Evolutionary conservation across 495 filamentous ascomycete genomes (phyloP), one percentile per base, ranked within the genome.

Genomic region (Talaromyces liani): DNA sequence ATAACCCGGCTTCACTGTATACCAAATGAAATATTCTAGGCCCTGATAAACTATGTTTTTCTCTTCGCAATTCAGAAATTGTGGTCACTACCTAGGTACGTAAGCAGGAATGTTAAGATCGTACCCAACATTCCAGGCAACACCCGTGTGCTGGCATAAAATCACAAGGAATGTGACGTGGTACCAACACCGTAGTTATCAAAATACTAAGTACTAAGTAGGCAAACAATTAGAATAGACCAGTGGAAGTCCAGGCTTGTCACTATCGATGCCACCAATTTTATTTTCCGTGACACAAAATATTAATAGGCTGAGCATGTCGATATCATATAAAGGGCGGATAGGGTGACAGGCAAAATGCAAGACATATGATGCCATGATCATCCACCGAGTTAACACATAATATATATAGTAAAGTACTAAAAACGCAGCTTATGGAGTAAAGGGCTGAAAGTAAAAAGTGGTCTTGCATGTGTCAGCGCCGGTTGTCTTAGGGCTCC

Each of bases 361-460:
- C 53, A 56, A 56, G 53, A 56, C 53, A 56, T 56, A 56, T 56
- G 53, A 56, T 56, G 53, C 53, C 16, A 56, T 56, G 27, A 29
- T 29, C 24, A 49, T 49, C 45, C 45, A 41, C 12, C 8, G 1
- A 24, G 22, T 24, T 24, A 24, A 24, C n/a, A n/a, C n/a, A n/a
- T n/a, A n/a, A n/a, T n/a, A n/a, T n/a, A n/a, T n/a, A n/a, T n/a
- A n/a, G n/a, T n/a, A n/a, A n/a, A n/a, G n/a, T n/a, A n/a, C n/a
- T n/a, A 24, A 12, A 27, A 12, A 55, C 22, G 29, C 22, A 55
- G 51, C 22, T 24, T 24, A 24, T 24, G 22, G 22, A 24, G 1
- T 29, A 16, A 20, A 18, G 45, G 45, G 45, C 45, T 49, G 45
- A 20, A 9, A 20, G 36, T 41, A 4, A 16, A 39, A 39, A 41